Evolutionary conservation across 176 grass and related monocot genomes (phyloP), one percentile per base, ranked within the genome.

Genomic region (Rhynchospora tenuis): DNA sequence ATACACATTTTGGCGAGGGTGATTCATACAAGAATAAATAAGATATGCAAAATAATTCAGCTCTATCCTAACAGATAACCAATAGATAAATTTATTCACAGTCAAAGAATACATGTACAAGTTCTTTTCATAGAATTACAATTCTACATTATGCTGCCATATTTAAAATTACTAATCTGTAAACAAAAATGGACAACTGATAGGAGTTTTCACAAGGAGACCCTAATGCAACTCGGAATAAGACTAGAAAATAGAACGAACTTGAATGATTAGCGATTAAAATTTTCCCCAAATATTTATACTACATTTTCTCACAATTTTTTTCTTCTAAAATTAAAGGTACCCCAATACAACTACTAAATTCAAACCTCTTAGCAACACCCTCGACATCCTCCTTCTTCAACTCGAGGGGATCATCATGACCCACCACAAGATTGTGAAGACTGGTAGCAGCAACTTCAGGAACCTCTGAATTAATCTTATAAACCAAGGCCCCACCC

Each of bases 391-490:
- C 93, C n/a, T 63, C 90, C 11, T 24, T 78, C 9, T 89, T 89
- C 19, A 99, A 87, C 17, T 83, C 86, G 45, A 82, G 83, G 27
- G 93, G 97, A 63, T 99, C 89, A 44, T 93, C 93, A 52, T 87
- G 87, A 19, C 89, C 84, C 17, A 89, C 84, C 3, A 99, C 88
- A 69, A 93, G 92, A 89, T 99, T 96, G 86, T 96, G 91, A 78
- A 99, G 85, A 15, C 83, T 94, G 0, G 88, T 86, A 5, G 96
- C 91, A 0, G 96, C 96, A 68, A 95, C 93, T 81, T 95, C 93
- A 0, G 93, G 96, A 7, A 93, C 91, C 2, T 91, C 86, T 17
- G 91, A 88, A 85, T 95, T 99, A 9, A 99, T 72, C 33, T 89
- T 88, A 15, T 90, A 92, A 1, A 87, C 89, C 7, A 81, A 67